Evolutionary conservation across 768 basidiomycete genomes (phyloP).

Genomic region (Sporobolomyces pararoseus): DNA sequence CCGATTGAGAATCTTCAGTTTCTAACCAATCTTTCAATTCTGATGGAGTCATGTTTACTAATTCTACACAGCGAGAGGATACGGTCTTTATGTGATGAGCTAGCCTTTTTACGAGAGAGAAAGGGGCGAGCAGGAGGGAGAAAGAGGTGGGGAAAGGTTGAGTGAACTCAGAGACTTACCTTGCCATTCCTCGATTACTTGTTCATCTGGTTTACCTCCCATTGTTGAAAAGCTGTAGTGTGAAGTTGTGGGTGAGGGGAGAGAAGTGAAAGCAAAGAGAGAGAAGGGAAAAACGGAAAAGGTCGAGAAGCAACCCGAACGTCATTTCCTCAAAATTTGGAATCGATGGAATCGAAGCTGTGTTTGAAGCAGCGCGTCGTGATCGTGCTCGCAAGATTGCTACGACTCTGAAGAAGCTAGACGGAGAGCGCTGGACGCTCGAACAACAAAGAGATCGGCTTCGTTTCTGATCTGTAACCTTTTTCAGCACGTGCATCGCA

Average conservation of each 20-base stretch:
- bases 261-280: neutral
- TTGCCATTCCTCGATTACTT: slow-evolving; percentile 50
- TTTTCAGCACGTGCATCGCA: no score
- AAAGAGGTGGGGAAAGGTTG: neutral
- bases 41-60: slow-evolving; percentile 52
- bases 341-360: no score
- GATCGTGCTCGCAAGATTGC: no score
- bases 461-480: no score
- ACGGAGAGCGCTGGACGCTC: no score
- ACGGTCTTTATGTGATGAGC: no score
- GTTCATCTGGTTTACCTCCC: slow-evolving; percentile 48
- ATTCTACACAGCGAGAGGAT: slow-evolving; percentile 42
- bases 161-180: slow-evolving; percentile 36
- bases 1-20: slow-evolving; percentile 46
- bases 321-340: no score
- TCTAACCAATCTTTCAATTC: slow-evolving; percentile 51
- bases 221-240: slow-evolving; percentile 37
- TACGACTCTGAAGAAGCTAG: no score
- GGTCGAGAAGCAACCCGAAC: no score
- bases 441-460: no score
- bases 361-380: no score
- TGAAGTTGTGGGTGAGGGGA: neutral
- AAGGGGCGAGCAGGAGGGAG: neutral
- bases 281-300: neutral
- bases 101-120: no score